Evolutionary conservation across 225 moss, liverwort and hornwort genomes (phyloP).

Genomic region (Polytrichum commune): DNA sequence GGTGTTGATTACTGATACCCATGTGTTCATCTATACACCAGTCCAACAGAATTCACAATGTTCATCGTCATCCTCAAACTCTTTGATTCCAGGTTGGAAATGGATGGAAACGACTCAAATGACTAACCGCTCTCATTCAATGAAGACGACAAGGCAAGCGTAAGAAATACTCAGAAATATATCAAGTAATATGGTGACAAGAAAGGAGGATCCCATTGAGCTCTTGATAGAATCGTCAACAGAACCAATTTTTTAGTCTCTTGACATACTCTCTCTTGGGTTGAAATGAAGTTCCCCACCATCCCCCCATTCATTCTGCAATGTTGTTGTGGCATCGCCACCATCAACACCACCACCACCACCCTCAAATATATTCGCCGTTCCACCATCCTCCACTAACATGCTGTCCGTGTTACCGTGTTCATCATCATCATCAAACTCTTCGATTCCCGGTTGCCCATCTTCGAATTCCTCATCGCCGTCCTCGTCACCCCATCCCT

Average conservation of each 20-base stretch:
- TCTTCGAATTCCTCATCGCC: constrained; percentile 61
- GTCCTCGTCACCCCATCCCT: constrained; percentile 59
- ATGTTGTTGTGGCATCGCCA: constrained; percentile 8
- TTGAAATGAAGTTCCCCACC: constrained; percentile 53
- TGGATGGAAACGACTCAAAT: too few relatives aligned
- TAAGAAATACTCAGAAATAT: too few relatives aligned
- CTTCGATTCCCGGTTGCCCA: constrained; percentile 41
- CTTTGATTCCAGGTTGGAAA: constrained; percentile 35
- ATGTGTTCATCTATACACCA: too few relatives aligned
- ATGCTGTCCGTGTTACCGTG: constrained; percentile 41
- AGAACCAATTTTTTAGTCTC: constrained; percentile 14
- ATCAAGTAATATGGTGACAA: too few relatives aligned
- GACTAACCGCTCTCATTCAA: too few relatives aligned
- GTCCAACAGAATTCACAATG: constrained; percentile 6
- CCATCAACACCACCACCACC: constrained; percentile 13
- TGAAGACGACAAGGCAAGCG: too few relatives aligned
- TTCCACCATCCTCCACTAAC: constrained; percentile 45
- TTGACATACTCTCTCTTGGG: constrained; percentile 49
- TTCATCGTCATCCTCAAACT: constrained; percentile 43
- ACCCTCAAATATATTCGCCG: constrained; percentile 36
- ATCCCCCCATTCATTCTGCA: constrained; percentile 31
- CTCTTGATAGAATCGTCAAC: not conserved
- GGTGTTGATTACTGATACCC: too few relatives aligned
- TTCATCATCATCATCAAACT: constrained; percentile 45
- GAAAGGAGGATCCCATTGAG: not conserved